phyloP scores from a whole-genome alignment of 345 rosid species.

The Laguncularia racemosa region DNA sequence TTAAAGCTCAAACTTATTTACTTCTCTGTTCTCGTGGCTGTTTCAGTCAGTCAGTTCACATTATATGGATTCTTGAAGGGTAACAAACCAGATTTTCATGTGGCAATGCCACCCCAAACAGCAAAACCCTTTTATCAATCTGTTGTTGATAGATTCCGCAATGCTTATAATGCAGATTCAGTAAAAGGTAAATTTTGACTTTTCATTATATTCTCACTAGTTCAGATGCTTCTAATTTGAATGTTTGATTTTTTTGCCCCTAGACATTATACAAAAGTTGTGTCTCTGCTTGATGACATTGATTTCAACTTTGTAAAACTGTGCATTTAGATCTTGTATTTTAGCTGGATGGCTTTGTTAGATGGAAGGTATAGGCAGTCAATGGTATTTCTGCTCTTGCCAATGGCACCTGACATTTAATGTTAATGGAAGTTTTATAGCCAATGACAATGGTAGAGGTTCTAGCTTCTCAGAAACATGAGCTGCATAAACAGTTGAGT shows the following conservation, averaged over 20 bases:
- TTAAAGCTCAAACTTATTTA: background rate
- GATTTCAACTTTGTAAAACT: too few species aligned
- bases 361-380: too few species aligned
- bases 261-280: background rate
- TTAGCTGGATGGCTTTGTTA: too few species aligned
- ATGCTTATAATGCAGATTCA: conserved; percentile 48
- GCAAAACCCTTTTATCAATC: conserved; percentile 74
- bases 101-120: conserved; percentile 83
- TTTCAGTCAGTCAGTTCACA: conserved; percentile 86
- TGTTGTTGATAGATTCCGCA: conserved; percentile 51
- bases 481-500: too few species aligned
- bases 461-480: too few species aligned
- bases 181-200: conserved; percentile 39
- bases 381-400: too few species aligned
- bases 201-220: background rate
- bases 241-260: background rate
- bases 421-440: too few species aligned
- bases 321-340: too few species aligned
- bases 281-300: too few species aligned
- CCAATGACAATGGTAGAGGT: too few species aligned
- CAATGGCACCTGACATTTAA: too few species aligned
- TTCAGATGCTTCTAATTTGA: background rate
- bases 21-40: conserved; percentile 8
- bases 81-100: conserved; percentile 94
- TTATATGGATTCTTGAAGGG: conserved; percentile 90